Conservation (phyloP, 306 rosid genomes). For the Cicer chorassanicum region DNA sequence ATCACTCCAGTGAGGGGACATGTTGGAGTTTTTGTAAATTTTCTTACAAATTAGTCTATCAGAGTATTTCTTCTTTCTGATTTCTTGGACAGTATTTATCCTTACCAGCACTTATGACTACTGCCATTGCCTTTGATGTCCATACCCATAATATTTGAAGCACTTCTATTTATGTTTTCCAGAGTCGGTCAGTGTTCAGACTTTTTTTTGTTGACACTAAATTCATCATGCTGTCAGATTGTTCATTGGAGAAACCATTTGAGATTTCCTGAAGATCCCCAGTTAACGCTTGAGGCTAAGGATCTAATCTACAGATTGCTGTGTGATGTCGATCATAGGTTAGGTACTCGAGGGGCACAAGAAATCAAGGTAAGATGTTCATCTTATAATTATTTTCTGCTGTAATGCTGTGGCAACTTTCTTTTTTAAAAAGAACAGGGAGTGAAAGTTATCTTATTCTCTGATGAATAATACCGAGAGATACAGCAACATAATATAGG, state of each 20-base stretch:
- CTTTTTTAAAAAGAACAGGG: background rate
- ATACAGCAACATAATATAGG: background rate
- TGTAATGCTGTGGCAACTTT: constrained; percentile 30
- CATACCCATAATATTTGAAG: constrained; percentile 20
- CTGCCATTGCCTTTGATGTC: constrained; percentile 15
- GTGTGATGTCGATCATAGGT: constrained; percentile 91
- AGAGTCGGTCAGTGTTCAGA: constrained; percentile 33
- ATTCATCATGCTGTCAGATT: constrained; percentile 66
- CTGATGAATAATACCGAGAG: background rate
- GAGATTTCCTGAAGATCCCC: constrained; percentile 87
- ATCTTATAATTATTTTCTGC: constrained; percentile 34
- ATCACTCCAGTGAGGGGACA: background rate
- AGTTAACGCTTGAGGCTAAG: constrained; percentile 82
- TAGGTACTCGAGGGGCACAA: constrained; percentile 83
- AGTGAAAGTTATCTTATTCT: background rate
- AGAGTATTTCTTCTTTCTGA: background rate
- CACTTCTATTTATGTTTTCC: constrained; percentile 27
- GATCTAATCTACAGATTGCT: constrained; percentile 91
- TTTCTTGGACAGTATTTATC: constrained; percentile 11
- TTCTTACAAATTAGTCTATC: background rate
- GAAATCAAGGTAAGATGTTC: constrained; percentile 76
- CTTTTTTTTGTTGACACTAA: constrained; percentile 39
- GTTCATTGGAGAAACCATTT: constrained; percentile 96
- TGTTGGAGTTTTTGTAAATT: constrained; percentile 4
- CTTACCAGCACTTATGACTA: constrained; percentile 25